phyloP scores from a whole-genome alignment of 495 filamentous ascomycete species.

The Aspergillus heteromorphus region DNA sequence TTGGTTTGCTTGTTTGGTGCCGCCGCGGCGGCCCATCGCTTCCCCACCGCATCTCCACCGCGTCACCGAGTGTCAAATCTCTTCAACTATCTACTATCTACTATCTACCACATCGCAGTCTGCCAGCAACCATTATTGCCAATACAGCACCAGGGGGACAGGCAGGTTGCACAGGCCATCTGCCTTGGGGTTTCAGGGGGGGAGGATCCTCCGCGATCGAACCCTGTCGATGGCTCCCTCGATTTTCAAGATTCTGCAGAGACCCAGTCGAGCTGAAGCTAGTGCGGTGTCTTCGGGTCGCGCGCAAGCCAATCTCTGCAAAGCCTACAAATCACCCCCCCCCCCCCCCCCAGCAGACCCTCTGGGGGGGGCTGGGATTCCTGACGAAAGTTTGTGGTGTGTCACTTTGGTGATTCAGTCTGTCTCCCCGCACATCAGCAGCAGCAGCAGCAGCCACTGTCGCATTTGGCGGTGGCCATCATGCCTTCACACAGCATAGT shows the following conservation, averaged over 20 bases:
- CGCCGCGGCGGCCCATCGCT: neutral
- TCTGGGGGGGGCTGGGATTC: neutral
- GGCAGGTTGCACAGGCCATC: neutral
- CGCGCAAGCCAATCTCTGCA: neutral
- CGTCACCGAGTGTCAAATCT: too few species aligned
- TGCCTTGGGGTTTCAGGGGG: neutral
- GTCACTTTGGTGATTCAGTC: neutral
- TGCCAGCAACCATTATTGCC: neutral
- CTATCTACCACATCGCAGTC: too few species aligned
- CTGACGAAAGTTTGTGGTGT: neutral
- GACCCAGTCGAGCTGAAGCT: neutral
- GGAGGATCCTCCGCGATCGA: neutral
- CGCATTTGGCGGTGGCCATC: too few species aligned
- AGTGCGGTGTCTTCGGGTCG: neutral
- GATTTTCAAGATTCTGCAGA: neutral
- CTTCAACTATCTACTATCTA: too few species aligned
- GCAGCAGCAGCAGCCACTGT: too few species aligned
- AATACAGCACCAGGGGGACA: too few species aligned
- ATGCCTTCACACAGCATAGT: too few species aligned
- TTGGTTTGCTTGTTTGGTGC: neutral
- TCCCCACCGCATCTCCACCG: neutral
- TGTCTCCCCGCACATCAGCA: too few species aligned
- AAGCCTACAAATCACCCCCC: neutral
- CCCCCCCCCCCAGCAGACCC: too few species aligned
- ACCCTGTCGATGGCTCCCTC: neutral